Evolutionary conservation across 768 basidiomycete genomes (phyloP).

Genomic region (Lentinula boryana): DNA sequence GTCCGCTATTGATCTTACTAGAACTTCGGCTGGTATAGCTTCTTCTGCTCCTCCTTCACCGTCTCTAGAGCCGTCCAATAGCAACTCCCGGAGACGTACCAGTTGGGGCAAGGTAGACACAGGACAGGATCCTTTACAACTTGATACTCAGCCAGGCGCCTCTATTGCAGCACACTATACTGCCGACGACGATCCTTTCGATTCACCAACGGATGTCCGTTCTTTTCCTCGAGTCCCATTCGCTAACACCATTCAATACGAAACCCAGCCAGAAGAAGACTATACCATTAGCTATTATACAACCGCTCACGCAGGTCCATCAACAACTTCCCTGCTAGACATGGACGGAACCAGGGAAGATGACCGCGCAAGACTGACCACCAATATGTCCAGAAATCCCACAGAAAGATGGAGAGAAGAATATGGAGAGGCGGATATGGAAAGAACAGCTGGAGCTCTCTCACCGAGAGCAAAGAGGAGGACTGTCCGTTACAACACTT

Average conservation of each 20-base stretch:
- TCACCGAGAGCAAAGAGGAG: conserved; percentile 33
- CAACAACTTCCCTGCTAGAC: conserved; percentile 44
- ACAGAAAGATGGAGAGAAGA: conserved; percentile 20
- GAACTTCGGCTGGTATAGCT: conserved; percentile 37
- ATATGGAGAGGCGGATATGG: conserved; percentile 37
- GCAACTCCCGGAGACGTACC: conserved; percentile 44
- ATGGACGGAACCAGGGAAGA: conserved; percentile 46
- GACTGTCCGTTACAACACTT: conserved; percentile 45
- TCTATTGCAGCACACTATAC: conserved; percentile 8
- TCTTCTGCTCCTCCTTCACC: conserved; percentile 46
- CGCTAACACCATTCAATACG: conserved; percentile 23
- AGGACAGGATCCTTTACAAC: conserved; percentile 42
- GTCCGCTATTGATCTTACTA: conserved; percentile 50
- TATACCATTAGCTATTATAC: conserved; percentile 28
- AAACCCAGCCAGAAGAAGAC: conserved; percentile 19
- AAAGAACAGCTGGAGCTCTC: conserved; percentile 33
- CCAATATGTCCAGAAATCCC: conserved; percentile 38
- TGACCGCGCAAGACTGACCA: conserved; percentile 53
- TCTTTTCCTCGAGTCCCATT: conserved; percentile 23
- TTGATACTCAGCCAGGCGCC: conserved; percentile 22
- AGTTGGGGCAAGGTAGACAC: conserved; percentile 51
- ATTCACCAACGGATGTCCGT: conserved; percentile 31
- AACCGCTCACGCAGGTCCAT: conserved; percentile 39
- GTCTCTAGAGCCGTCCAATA: conserved; percentile 47
- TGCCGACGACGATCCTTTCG: conserved; percentile 43